Base-by-base conservation (phyloP, 169 alveolate genomes). In the Babesia ovata region DNA sequence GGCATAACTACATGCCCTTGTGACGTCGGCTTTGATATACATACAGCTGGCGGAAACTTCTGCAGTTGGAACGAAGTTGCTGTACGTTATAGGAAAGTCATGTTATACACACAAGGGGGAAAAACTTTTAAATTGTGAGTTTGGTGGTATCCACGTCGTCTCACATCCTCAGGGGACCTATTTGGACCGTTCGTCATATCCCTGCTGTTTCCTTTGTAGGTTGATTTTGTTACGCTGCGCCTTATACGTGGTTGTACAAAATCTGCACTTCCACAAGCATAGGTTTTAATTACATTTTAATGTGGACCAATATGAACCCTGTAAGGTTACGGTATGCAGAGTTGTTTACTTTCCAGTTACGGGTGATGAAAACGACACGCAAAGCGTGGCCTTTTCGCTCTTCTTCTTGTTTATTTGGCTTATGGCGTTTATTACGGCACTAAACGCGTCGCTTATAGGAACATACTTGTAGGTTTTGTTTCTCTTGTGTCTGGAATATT, bases 131-230 rank as follows among this genome's bases (percentile, higher is more conserved):
- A 63, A 81, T 63, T 70, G 88, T 72, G 50, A 2, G 86, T 50
- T 50, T 22, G 39, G 39, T 33, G 39, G 6, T 33, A 45, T 56
- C 9, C 11, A 11, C 49, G 26, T 44, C 4, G 13, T 54, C 17
- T 63, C 46, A 10, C 71, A 63, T 50, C 3, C 44, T 21, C 50
- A 81, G 88, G 88, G 77, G 88, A 81, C 49, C 52, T 81, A 10
- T 29, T 65, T 48, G 78, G 81, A 14, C 88, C 88, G 19, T 81
- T 81, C 24, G 21, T 81, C 33, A 72, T 81, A 61, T 62, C 88
- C 24, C 42, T 81, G 14, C 12, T 70, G 33, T 65, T 62, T 57
- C 79, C 88, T 21, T 29, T 81, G 88, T 81, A 81, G 36, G 88
- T 39, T 66, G 28, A 48, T 19, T 7, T 28, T 10, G 36, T 56